phyloP scores from a whole-genome alignment of 805 yeast genomes.

The Teunomyces lycoperdinae region DNA sequence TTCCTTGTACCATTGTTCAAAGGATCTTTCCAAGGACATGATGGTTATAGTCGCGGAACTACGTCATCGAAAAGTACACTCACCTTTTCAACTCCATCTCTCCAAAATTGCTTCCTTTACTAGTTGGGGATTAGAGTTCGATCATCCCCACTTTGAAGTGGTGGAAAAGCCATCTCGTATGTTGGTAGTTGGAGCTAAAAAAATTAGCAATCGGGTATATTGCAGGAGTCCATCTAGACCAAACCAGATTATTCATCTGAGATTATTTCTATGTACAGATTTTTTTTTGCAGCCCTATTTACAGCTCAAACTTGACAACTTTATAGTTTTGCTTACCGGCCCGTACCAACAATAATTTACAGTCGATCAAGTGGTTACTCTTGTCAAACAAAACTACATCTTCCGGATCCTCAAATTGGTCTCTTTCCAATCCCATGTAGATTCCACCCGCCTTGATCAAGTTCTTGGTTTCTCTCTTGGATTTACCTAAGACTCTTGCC shows the following conservation, averaged over 20 bases:
- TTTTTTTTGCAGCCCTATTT: not conserved
- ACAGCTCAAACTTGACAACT: constrained; percentile 44
- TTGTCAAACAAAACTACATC: constrained; percentile 47
- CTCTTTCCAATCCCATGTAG: constrained; percentile 60
- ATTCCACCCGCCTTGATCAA: constrained; percentile 70
- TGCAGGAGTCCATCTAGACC: not conserved
- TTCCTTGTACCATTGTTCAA: too few species aligned
- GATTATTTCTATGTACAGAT: not conserved
- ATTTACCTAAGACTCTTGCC: constrained; percentile 44
- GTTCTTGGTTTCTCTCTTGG: constrained; percentile 58
- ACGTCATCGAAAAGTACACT: too few species aligned
- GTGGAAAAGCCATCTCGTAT: too few species aligned
- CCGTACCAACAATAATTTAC: constrained; percentile 59
- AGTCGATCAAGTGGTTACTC: constrained; percentile 53
- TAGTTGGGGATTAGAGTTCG: too few species aligned
- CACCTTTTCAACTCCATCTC: too few species aligned
- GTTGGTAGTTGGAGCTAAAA: too few species aligned
- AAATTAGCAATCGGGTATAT: too few species aligned
- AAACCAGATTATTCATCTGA: not conserved
- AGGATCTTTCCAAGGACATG: too few species aligned
- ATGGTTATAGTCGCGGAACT: too few species aligned
- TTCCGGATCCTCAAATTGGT: constrained; percentile 48
- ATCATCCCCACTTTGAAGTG: too few species aligned
- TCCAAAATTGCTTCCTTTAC: too few species aligned
- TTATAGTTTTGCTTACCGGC: constrained; percentile 71